Evolutionary conservation across 768 basidiomycete genomes (phyloP).

Genomic region (Clavulina sp.): DNA sequence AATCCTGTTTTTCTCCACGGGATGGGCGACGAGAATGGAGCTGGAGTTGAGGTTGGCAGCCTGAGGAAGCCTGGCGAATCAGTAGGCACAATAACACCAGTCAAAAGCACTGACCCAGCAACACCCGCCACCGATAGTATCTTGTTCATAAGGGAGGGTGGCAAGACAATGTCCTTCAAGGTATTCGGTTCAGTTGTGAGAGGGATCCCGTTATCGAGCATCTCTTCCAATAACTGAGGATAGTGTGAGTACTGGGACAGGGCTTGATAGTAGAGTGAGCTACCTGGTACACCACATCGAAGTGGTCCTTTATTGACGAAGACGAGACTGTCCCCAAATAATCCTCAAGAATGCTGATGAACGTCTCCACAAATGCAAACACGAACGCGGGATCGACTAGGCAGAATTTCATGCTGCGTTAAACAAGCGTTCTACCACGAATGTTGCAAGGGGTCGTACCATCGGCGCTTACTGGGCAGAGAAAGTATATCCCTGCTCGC

Average conservation of each 20-base stretch:
- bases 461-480: slow-evolving; percentile 72
- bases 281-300: slow-evolving; percentile 90
- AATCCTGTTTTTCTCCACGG: slow-evolving; percentile 83
- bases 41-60: slow-evolving; percentile 18
- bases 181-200: slow-evolving; percentile 81
- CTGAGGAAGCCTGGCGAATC: background rate
- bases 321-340: slow-evolving; percentile 80
- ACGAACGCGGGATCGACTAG: slow-evolving; percentile 79
- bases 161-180: slow-evolving; percentile 82
- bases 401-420: background rate
- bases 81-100: background rate
- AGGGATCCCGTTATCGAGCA: slow-evolving; percentile 82
- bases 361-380: slow-evolving; percentile 75
- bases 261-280: slow-evolving; percentile 12
- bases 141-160: slow-evolving; percentile 72
- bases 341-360: slow-evolving; percentile 65
- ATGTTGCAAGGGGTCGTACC: slow-evolving; percentile 25
- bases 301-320: slow-evolving; percentile 69
- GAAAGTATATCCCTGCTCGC: slow-evolving; percentile 53
- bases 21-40: slow-evolving; percentile 70
- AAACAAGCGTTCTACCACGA: background rate
- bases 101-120: slow-evolving; percentile 20
- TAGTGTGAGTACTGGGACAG: slow-evolving; percentile 4
- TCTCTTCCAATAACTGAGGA: slow-evolving; percentile 78
- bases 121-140: slow-evolving; percentile 35